These are phyloP conservation scores for Hypomontagnella monticulosa DNA, from an alignment of 495 filamentous ascomycete genomes.

Conservation along the genomic window DNA sequence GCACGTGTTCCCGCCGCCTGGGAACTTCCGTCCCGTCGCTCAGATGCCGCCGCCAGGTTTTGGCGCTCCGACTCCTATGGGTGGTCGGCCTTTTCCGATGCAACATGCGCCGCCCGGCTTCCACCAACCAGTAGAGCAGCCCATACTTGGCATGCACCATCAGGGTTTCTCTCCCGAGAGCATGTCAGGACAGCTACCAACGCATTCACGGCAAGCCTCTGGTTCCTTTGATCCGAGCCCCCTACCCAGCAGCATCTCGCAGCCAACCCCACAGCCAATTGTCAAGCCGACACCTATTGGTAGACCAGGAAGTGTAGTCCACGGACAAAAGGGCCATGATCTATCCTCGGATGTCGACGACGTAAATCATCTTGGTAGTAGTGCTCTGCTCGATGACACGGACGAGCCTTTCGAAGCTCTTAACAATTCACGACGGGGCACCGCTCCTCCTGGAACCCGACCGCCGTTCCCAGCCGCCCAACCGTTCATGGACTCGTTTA, in stretches of 20 bases:
- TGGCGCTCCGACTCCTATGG: conserved; percentile 68
- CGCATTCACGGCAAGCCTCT: conserved; percentile 59
- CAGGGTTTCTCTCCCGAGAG: conserved; percentile 44
- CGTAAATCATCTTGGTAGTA: conserved; percentile 89
- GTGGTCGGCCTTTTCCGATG: conserved; percentile 71
- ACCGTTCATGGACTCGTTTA: conserved; percentile 44
- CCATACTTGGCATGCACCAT: conserved; percentile 48
- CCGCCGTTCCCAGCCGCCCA: conserved; percentile 33
- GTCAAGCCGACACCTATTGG: conserved; percentile 87
- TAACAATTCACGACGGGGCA: conserved; percentile 30
- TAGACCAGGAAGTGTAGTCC: conserved; percentile 78
- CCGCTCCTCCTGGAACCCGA: conserved; percentile 46
- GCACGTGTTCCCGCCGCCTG: conserved; percentile 63
- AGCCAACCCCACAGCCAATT: conserved; percentile 73
- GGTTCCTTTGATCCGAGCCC: conserved; percentile 54
- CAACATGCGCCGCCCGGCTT: conserved; percentile 68
- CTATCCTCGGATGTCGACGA: conserved; percentile 66
- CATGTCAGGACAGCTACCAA: conserved; percentile 48
- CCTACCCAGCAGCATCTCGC: conserved; percentile 46
- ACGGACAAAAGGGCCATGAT: conserved; percentile 56
- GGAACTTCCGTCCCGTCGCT: conserved; percentile 66
- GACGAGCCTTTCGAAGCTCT: conserved; percentile 51
- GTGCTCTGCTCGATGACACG: conserved; percentile 89
- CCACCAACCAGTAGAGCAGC: conserved; percentile 57
- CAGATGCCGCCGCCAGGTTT: conserved; percentile 62